Evolutionary conservation across 768 basidiomycete genomes (phyloP), one percentile per base, ranked within the genome.

Genomic region (Mycena chlorophos): DNA sequence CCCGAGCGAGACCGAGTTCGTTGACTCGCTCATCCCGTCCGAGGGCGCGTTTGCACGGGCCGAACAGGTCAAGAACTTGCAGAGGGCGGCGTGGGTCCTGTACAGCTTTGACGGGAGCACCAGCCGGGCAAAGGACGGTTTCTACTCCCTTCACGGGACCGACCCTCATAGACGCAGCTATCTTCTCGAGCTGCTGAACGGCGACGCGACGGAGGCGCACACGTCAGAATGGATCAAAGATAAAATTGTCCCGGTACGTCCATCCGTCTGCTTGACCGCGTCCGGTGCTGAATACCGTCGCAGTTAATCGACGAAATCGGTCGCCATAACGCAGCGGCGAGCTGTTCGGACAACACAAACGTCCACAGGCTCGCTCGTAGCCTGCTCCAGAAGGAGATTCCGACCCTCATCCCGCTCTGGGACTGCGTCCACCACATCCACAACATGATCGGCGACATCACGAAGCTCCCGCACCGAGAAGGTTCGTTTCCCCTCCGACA

Each of bases 401-500:
- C 30, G 20, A 38, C 47, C 30, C 19, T 49, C 20, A 2, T 55
- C 25, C 17, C 46, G 26, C 47, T 55, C 12, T 49, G 54, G 26
- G 54, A 55, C 31, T 45, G 46, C 31, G 47, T 55, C 38, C 54
- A 55, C 39, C 40, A 10, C 38, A 19, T 48, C 29, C 54, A 49
- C 37, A 45, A 55, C 40, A 30, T 55, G n/a, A 55, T 55, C 14
- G 48, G 39, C n/a, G 54, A 55, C 22, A 47, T 55, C 23, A 55
- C 20, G 20, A 38, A 55, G 29, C 28, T 55, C 46, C 46, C 54
- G n/a, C 34, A 37, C n/a, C 38, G 54, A 49, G 27, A 48, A 45
- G 12, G 42, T 22, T 45, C 22, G 8, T 49, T 38, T 38, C 25
- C 37, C 25, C 42, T 54, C 19, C 19, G 40, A 43, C 40, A 17